Evolutionary conservation across 495 filamentous ascomycete genomes (phyloP), one percentile per base, ranked within the genome.

Genomic region (Beverwykella pulmonaria): DNA sequence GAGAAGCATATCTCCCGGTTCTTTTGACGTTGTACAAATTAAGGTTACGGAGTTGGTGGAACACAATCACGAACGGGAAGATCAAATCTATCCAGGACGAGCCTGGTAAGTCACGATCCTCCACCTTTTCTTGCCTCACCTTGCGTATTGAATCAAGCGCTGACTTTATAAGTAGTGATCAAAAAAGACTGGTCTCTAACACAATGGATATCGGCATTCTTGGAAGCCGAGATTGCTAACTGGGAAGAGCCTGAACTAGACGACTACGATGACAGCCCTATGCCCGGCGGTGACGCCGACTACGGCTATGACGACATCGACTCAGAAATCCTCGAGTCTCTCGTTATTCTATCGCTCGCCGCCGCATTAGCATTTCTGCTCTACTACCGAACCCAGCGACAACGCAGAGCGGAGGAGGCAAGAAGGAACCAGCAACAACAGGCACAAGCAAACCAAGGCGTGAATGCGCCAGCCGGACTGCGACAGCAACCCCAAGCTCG

Each of bases 1-100:
- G 48, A 34, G 95, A 98, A 76, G 91, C 95, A 0, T 97, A 98
- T 73, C 81, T 97, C n/a, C 95, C 94, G 0, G 95, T 98, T 2
- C 88, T 91, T 27, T 79, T 99, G 22, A 91, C 91, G 65, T 78
- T 99, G 49, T 79, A 95, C 56, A 98, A 98, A 77, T 79, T 99
- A 58, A 82, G 93, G 15, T 79, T 86, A 29, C 86, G 92, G 61
- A 93, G 91, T 73, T 91, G 88, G 63, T 99, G 94, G 94, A 98
- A 99, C 65, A 91, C 87, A 0, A 80, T 98, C 61, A 97, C 92
- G 0, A 83, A 92, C 72, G 94, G 94, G 19, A 84, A 89, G 47
- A 84, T 98, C 68, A 96, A 98, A 67, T 88, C 88, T 7, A 97
- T 99, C 57, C 90, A 88, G 58, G 89, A 94, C 48, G 93, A 96